Conservation (phyloP, 78 protist genomes). For the Pirum gemmata region DNA sequence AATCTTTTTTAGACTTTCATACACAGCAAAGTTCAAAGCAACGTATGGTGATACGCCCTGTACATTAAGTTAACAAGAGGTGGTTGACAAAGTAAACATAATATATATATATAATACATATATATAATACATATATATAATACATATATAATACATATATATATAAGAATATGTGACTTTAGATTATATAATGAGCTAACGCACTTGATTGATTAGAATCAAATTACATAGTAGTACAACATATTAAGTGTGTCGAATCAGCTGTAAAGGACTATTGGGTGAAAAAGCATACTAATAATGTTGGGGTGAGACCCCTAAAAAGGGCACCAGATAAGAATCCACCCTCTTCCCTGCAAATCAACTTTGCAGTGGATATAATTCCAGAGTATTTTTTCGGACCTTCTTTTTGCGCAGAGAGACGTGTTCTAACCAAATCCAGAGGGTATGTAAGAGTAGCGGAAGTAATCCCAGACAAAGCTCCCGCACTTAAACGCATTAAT, state of each 20-base stretch:
- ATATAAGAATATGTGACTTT: too few relatives aligned
- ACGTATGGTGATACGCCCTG: conserved; percentile 80
- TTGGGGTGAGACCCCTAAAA: conserved; percentile 64
- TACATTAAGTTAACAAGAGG: too few relatives aligned
- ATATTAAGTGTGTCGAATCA: too few relatives aligned
- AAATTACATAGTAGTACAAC: too few relatives aligned
- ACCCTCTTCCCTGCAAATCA: conserved; percentile 47
- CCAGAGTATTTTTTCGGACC: conserved; percentile 49
- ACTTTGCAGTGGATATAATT: conserved; percentile 47
- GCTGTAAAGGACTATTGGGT: too few relatives aligned
- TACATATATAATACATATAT: too few relatives aligned
- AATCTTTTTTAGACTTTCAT: conserved; percentile 59
- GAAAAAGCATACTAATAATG: too few relatives aligned
- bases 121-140: too few relatives aligned
- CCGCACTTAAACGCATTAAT: conserved; percentile 12
- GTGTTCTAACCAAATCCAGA: conserved; percentile 65
- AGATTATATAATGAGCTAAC: too few relatives aligned
- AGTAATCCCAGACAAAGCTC: conserved; percentile 67
- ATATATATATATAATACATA: too few relatives aligned
- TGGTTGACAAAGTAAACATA: too few relatives aligned
- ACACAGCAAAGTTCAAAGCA: conserved; percentile 71
- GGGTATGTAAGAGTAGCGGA: conserved; percentile 65
- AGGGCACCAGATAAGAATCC: conserved; percentile 58
- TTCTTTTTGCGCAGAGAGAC: conserved; percentile 60
- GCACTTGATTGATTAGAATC: too few relatives aligned